Evolutionary conservation across 2,329 filamentous ascomycete species (phyloP).

Genomic region (Lecanicillium sp.): DNA sequence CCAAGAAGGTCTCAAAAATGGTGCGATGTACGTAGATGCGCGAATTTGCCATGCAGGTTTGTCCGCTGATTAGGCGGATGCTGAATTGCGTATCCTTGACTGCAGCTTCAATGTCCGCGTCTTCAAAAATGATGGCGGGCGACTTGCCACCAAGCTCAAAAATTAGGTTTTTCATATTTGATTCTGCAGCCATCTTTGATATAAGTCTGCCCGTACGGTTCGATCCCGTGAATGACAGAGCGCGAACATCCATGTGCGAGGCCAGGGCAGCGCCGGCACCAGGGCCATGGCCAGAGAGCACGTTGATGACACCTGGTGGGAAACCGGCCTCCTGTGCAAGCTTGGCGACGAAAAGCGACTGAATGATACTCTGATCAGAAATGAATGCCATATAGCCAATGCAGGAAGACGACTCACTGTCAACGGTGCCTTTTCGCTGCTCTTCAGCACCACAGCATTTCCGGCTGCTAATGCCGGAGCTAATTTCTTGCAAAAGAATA

Average conservation of each 20-base stretch:
- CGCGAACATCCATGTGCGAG: conserved; percentile 14
- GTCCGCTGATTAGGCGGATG: conserved; percentile 49
- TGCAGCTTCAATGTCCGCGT: conserved; percentile 58
- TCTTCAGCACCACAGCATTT: conserved; percentile 47
- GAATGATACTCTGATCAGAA: neutral
- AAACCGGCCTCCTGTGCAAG: conserved; percentile 19
- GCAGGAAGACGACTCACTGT: conserved; percentile 23
- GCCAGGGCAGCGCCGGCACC: conserved; percentile 9
- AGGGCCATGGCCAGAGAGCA: conserved; percentile 14
- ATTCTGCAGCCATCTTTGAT: conserved; percentile 58
- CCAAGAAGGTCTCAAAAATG: conserved; percentile 51
- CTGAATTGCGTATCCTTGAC: conserved; percentile 44
- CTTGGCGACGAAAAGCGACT: conserved; percentile 4
- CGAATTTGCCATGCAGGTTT: conserved; percentile 55
- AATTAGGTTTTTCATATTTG: conserved; percentile 49
- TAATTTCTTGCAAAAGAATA: conserved; percentile 41
- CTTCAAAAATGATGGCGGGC: conserved; percentile 51
- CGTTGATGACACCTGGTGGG: conserved; percentile 17
- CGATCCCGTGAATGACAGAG: conserved; percentile 36
- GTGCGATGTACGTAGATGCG: conserved; percentile 51
- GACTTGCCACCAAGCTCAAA: conserved; percentile 54
- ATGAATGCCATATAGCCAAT: neutral
- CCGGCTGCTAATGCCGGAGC: conserved; percentile 44
- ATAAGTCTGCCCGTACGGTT: conserved; percentile 61
- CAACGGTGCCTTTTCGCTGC: conserved; percentile 48